Percentiles rank a stretch among this genome's conserved stretches.
Evolutionary conservation across 495 filamentous ascomycete genomes (phyloP).

Genomic region (Penicillium bialowiezense): DNA sequence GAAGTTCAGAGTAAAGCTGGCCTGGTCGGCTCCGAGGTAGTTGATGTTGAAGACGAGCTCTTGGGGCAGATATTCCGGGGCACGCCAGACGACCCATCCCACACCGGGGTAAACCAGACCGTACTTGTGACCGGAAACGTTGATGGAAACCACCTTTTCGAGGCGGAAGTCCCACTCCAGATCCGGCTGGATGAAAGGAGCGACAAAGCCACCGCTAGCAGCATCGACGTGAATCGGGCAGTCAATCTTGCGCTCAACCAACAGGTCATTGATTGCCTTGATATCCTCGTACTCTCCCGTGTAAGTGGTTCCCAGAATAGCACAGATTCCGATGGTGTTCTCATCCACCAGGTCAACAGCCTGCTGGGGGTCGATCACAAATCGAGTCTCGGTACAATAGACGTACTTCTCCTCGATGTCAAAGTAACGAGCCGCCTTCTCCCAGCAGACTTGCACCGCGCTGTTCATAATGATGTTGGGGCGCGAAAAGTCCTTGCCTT

Average conservation of each 20-base stretch:
- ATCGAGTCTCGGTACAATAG: constrained; percentile 77
- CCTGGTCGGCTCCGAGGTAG: constrained; percentile 90
- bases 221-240: constrained; percentile 89
- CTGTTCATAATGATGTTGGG: constrained; percentile 93
- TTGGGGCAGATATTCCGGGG: constrained; percentile 76
- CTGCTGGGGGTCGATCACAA: constrained; percentile 81
- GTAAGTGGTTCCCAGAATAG: constrained; percentile 86
- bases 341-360: constrained; percentile 84
- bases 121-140: constrained; percentile 91
- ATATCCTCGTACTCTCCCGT: constrained; percentile 96
- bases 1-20: constrained; percentile 98
- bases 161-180: constrained; percentile 86
- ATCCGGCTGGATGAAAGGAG: constrained; percentile 78
- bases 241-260: constrained; percentile 68
- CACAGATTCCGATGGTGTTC: constrained; percentile 92
- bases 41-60: constrained; percentile 98
- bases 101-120: constrained; percentile 82
- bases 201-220: constrained; percentile 85
- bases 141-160: constrained; percentile 84
- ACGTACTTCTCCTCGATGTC: constrained; percentile 88
- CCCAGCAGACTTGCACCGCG: constrained; percentile 94
- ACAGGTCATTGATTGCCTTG: constrained; percentile 81
- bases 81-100: constrained; percentile 88
- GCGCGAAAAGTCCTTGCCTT: constrained; percentile 66
- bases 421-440: constrained; percentile 93